phyloP scores from a whole-genome alignment of 441 rosid species.

The Capsella rubella region DNA sequence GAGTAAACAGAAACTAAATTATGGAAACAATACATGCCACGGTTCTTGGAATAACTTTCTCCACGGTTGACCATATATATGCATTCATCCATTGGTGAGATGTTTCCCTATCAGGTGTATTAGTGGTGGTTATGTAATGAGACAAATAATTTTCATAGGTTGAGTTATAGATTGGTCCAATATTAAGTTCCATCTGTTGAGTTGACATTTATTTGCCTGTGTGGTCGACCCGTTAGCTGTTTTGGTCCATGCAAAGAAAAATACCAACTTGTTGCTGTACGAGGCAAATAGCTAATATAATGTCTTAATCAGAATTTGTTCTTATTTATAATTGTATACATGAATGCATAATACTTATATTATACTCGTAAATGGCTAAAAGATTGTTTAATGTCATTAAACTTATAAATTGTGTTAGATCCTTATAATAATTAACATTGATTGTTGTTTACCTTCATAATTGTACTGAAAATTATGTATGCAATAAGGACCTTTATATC shows the following conservation, averaged over 20 bases:
- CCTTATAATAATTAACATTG: not conserved
- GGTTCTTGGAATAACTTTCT: constrained; percentile 8
- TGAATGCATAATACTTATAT: not conserved
- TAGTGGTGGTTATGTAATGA: not conserved
- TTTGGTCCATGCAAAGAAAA: constrained; percentile 27
- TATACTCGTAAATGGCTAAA: not conserved
- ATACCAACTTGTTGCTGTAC: constrained; percentile 4
- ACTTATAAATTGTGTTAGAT: not conserved
- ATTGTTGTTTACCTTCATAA: too few species aligned
- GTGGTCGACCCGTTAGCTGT: constrained; percentile 3
- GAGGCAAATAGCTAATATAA: constrained; percentile 3
- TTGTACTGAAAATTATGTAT: too few species aligned
- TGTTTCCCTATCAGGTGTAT: constrained; percentile 22
- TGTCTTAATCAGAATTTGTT: not conserved
- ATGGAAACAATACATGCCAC: constrained; percentile 25
- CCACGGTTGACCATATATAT: constrained; percentile 16
- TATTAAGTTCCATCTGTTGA: constrained; percentile 5
- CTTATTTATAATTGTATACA: not conserved
- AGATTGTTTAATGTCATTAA: not conserved
- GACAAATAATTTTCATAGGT: constrained; percentile 9
- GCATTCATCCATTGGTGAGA: not conserved
- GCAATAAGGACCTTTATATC: too few species aligned
- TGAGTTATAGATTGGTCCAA: constrained; percentile 27
- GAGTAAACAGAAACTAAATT: not conserved
- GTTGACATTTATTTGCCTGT: constrained; percentile 30